Percentiles rank a stretch among this genome's conserved stretches.
phyloP scores from a whole-genome alignment of 1,284 basidiomycete genomes.

The Phlebopus sp. region DNA sequence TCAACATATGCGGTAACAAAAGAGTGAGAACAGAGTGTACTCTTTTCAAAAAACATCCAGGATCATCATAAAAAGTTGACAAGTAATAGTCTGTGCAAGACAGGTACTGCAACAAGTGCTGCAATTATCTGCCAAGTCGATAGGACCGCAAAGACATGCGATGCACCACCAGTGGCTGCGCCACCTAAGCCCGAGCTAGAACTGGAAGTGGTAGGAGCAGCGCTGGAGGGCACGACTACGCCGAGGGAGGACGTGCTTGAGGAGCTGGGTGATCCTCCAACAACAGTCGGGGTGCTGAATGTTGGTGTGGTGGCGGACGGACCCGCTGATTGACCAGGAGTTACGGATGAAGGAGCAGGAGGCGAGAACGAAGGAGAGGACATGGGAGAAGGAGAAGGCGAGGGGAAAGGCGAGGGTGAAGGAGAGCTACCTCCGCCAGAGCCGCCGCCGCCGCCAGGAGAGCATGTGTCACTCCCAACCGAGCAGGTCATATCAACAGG shows the following conservation, averaged over 20 bases:
- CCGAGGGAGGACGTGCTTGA: neutral
- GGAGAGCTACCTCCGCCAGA: neutral
- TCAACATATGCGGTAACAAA: neutral
- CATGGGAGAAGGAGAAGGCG: neutral
- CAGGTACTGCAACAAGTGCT: conserved; percentile 3
- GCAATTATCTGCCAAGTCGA: conserved; percentile 11
- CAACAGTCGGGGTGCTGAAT: neutral
- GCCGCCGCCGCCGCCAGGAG: neutral
- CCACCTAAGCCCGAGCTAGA: conserved; percentile 1
- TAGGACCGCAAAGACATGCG: conserved; percentile 6
- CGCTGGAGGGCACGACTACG: neutral
- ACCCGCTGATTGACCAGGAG: neutral
- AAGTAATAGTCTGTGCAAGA: neutral
- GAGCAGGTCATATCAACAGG: conserved; percentile 11
- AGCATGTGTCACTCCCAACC: conserved; percentile 5
- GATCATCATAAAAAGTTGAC: conserved; percentile 1
- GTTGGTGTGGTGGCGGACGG: neutral
- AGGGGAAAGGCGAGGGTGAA: neutral
- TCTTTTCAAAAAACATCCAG: neutral
- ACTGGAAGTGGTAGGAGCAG: neutral
- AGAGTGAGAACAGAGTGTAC: neutral
- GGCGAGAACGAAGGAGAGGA: neutral
- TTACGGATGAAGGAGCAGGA: neutral
- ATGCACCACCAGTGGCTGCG: conserved; percentile 1
- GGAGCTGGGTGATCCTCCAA: neutral